Evolutionary conservation across 176 grass and related monocot genomes (phyloP).

Genomic region (Zea luxurians): DNA sequence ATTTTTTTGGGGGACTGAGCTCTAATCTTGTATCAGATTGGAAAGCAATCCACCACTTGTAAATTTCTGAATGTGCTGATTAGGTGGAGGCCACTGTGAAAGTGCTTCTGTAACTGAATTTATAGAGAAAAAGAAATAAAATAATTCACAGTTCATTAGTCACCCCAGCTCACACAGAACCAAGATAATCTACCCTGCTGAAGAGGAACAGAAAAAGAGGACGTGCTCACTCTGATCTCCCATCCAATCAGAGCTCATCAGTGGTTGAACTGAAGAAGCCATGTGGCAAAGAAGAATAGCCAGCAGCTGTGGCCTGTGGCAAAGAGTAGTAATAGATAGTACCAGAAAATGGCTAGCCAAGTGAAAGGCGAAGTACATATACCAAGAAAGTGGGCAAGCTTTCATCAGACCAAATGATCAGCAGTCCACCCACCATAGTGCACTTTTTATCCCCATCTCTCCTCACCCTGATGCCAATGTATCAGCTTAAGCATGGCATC

Average conservation of each 20-base stretch:
- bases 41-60: not conserved
- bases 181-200: not conserved
- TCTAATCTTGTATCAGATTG: conserved; percentile 10
- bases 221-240: conserved; percentile 22
- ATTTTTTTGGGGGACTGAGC: conserved; percentile 15
- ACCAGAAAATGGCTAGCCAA: conserved; percentile 45
- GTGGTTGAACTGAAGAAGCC: conserved; percentile 10
- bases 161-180: not conserved
- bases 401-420: conserved; percentile 76
- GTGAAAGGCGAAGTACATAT: conserved; percentile 62
- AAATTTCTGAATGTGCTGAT: conserved; percentile 10
- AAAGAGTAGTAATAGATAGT: conserved; percentile 1
- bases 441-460: conserved; percentile 35
- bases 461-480: conserved; percentile 43
- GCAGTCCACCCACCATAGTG: conserved; percentile 51
- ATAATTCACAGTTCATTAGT: conserved; percentile 4
- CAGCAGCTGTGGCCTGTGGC: conserved; percentile 9
- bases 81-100: conserved; percentile 41
- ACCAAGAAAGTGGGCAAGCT: conserved; percentile 58
- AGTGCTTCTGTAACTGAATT: conserved; percentile 46
- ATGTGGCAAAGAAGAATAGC: conserved; percentile 18
- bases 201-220: conserved; percentile 7
- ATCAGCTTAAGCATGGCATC: conserved; percentile 63
- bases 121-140: not conserved
- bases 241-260: conserved; percentile 32